Conservation (phyloP, 2,329 filamentous ascomycete species). For the Alternaria ventricosa region DNA sequence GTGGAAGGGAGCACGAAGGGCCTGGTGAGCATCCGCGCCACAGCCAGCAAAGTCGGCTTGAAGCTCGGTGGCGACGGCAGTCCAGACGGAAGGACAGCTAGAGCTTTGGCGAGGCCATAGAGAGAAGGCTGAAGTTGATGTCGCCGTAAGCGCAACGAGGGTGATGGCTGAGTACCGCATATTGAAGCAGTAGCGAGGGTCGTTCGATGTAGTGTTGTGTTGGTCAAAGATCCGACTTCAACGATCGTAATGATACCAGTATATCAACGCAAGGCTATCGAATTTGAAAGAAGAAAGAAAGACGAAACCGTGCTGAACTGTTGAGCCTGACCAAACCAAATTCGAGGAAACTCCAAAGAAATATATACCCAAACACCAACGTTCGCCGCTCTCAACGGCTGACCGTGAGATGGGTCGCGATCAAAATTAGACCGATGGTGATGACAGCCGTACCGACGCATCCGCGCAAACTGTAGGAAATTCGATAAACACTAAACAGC, state of each 20-base stretch:
- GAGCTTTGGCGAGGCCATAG: conserved; percentile 13
- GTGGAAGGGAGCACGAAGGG: conserved; percentile 35
- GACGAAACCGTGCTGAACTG: background rate
- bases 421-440: background rate
- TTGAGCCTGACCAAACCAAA: background rate
- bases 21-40: conserved; percentile 25
- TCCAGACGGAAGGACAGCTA: conserved; percentile 29
- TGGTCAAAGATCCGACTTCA: background rate
- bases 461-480: background rate
- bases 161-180: background rate
- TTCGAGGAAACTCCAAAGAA: background rate
- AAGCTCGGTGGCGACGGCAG: conserved; percentile 22
- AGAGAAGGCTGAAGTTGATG: background rate
- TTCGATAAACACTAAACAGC: background rate
- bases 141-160: background rate
- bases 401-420: background rate
- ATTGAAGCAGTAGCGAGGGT: background rate
- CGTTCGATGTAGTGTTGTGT: background rate
- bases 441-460: background rate
- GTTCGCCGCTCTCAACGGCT: background rate
- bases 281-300: background rate
- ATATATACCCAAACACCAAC: background rate
- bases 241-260: background rate
- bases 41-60: conserved; percentile 25
- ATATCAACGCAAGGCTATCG: background rate